A percentile compares a stretch with the other conserved stretches of the same genome.
Evolutionary conservation across 2,329 filamentous ascomycete genomes (phyloP).

Genomic region (Dothidotthia symphoricarpi): DNA sequence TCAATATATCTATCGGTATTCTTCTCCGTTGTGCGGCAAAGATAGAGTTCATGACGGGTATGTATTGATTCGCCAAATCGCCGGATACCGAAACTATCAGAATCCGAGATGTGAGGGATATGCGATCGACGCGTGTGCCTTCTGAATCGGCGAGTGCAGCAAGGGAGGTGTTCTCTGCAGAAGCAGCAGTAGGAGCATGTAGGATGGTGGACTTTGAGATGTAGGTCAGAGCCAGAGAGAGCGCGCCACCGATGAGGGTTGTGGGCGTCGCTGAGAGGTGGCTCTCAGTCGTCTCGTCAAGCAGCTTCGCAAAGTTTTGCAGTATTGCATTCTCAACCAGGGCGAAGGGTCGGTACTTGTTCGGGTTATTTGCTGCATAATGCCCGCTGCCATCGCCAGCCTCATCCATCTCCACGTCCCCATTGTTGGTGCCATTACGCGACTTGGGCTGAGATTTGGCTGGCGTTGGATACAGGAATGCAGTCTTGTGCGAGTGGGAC

Average conservation of each 20-base stretch:
- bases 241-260: conserved; percentile 84
- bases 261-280: conserved; percentile 69
- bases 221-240: conserved; percentile 84
- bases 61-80: conserved; percentile 85
- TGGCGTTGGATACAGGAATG: conserved; percentile 80
- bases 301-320: conserved; percentile 68
- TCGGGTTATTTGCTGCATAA: conserved; percentile 54
- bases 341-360: conserved; percentile 92
- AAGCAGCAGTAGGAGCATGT: conserved; percentile 38
- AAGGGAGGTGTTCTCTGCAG: conserved; percentile 45
- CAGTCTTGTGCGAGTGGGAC: conserved; percentile 79
- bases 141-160: conserved; percentile 48
- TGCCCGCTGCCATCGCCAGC: conserved; percentile 17
- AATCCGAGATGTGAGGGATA: conserved; percentile 73
- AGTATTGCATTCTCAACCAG: conserved; percentile 81
- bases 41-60: conserved; percentile 96
- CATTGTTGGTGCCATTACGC: conserved; percentile 21
- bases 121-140: conserved; percentile 34
- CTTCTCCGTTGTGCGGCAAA: conserved; percentile 87
- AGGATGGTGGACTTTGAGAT: conserved; percentile 76
- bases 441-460: conserved; percentile 15
- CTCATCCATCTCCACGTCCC: conserved; percentile 30
- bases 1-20: conserved; percentile 89
- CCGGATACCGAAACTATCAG: conserved; percentile 87
- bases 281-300: conserved; percentile 62